Base-by-base conservation (phyloP, 306 rosid species). In the Fagus crenata region DNA sequence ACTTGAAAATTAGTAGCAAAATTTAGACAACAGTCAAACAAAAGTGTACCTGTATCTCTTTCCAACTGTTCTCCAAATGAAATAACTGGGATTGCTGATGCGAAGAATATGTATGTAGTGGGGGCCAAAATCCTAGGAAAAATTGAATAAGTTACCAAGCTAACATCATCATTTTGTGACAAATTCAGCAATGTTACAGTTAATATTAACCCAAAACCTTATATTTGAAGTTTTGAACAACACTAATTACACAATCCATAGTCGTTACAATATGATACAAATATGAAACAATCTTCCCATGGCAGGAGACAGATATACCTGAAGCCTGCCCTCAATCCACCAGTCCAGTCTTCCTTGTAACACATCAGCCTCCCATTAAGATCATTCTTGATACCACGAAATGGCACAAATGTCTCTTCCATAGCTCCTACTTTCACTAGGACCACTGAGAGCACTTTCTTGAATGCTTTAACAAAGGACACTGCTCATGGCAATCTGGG, bases 51-150 rank as follows among this genome's bases (percentile, higher is more conserved):
- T 53, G 93, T 87, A 42, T 86, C 88, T 87, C 93, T 89, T 75
- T 91, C 90, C 81, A 91, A 69, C 81, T 89, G 96, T 77, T 91
- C 96, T 74, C 96, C 93, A 74, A 91, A 91, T 68, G 96, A 89
- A 81, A 91, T 89, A 49, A 87, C 96, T 32, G 93, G 96, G 83
- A 91, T 86, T 64, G 96, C 96, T 68, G 96, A 91, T 61, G 96
- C 93, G 28, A 91, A 91, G 67, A 91, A 91, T 79, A 91, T 91
- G 59, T 87, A 89, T 7, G 96, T 89, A 32, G 93, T 91, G 41
- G 96, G 96, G 68, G 93, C 96, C 80, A 91, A 83, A 75, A 91
- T 87, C 92, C 96, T 91, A 80, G 59, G 60, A 78, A 72, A 75
- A 68, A 35, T 14, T 41, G 74, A 43, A 75, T 68, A 6, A 49